Base-by-base conservation (phyloP, 2,329 filamentous ascomycete species). In the Trichoderma citrinoviride region DNA sequence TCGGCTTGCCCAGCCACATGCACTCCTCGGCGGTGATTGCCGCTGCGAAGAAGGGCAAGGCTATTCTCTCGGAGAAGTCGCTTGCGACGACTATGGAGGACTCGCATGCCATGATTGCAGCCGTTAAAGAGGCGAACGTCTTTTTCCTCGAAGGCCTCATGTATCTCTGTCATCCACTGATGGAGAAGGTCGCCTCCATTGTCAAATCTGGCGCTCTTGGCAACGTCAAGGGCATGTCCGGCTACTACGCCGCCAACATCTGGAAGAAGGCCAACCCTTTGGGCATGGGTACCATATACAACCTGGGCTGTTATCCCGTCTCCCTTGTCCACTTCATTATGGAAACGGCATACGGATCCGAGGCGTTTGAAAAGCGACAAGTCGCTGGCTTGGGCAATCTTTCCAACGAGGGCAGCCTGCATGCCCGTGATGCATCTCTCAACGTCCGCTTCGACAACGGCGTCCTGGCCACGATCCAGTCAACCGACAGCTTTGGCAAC, bases 221-320 rank as follows among this genome's bases (percentile, higher is more conserved):
- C 43, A 44, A 53, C 25, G 37, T 73, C 56, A 68, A 68, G 21
- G 67, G 67, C 37, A 67, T 73, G 17, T 69, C 68, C 3, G 71
- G 67, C 37, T 70, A 72, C 65, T 72, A 73, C 64, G 70, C 71
- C 7, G 70, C 71, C 60, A 68, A 72, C 58, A 72, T 73, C 60
- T 71, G 70, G 65, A 67, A 68, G 25, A 70, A 70, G 57, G 71
- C 71, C 57, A 73, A 73, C 47, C 71, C 71, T 10, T 55, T 70
- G 23, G 71, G 71, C 12, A 70, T 68, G 68, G 71, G 71, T n/a
- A 73, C 71, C 29, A 73, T 73, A 46, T 73, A 73, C 63, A 73
- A 73, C 65, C 65, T 73, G 41, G 71, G 71, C 6, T 73, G 71
- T 66, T 73, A 73, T 25, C 71, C 71, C 2, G 71, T 71, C 23